Evolutionary conservation across 192 early-diverging fungal species (phyloP), one percentile per base, ranked within the genome.

Genomic region (Coemansia interrupta): DNA sequence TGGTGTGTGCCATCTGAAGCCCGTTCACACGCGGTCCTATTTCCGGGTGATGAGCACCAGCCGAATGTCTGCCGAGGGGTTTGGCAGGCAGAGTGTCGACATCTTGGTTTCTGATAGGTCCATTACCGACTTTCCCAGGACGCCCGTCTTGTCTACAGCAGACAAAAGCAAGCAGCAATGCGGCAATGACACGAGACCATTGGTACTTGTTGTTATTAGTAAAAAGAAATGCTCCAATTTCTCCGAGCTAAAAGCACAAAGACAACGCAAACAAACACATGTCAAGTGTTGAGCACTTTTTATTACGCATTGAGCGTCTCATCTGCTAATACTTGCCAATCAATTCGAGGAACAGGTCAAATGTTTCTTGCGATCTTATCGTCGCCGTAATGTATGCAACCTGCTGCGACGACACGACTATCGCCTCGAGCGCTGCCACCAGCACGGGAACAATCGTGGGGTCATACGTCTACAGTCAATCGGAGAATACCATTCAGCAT

Each of bases 41-140:
- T 78, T 78, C n/a, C 65, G 61, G 4, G 75, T 72, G 17, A 78
- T 53, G 2, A 78, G 59, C 2, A 78, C 57, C 5, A 78, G 66
- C 12, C 75, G 75, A 5, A 78, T 68, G 41, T 72, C 65, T 17
- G 66, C 58, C 13, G 49, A 20, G 20, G 69, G 65, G 40, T 65
- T 72, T 17, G 62, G 69, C 29, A 64, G 63, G 54, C 75, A 78
- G 18, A 72, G 56, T 32, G 70, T 29, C 14, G 61, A 49, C 70
- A 68, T 68, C 24, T 43, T 61, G 2, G 70, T 58, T 7, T 72
- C 66, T 36, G 61, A 51, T 44, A 78, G 47, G 13, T 62, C 59
- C 75, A 69, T 69, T 12, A 78, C 75, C 10, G 75, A 72, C 53
- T 64, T 64, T n/a, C 62, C 63, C 42, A 78, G 54, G 26, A 72